Conservation (phyloP, 805 yeast species). For the Lipomyces spencermartinsiae region DNA sequence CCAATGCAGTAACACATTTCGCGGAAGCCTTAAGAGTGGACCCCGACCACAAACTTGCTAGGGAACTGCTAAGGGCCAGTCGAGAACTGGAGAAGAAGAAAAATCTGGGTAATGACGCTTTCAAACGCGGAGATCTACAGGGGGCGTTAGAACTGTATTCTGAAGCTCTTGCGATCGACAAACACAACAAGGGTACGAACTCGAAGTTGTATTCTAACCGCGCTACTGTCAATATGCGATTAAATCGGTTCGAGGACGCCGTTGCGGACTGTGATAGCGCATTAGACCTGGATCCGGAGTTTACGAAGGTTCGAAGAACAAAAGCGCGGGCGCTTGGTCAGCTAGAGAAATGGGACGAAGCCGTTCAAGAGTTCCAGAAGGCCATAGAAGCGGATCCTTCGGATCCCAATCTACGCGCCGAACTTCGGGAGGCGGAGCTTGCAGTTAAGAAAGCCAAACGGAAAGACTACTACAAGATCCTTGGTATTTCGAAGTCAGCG, state of each 20-base stretch:
- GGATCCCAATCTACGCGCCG: slow-evolving; percentile 47
- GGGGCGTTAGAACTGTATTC: slow-evolving; percentile 76
- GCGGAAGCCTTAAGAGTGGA: slow-evolving; percentile 51
- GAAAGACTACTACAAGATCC: slow-evolving; percentile 65
- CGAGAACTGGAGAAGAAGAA: slow-evolving; percentile 47
- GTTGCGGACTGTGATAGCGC: slow-evolving; percentile 76
- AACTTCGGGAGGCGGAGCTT: slow-evolving; percentile 51
- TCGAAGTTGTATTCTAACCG: slow-evolving; percentile 73
- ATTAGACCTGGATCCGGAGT: slow-evolving; percentile 67
- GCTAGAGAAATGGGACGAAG: slow-evolving; percentile 51
- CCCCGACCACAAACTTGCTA: slow-evolving; percentile 50
- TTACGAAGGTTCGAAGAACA: slow-evolving; percentile 63
- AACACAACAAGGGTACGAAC: slow-evolving; percentile 57
- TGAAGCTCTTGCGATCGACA: slow-evolving; percentile 71
- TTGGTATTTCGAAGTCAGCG: slow-evolving; percentile 61
- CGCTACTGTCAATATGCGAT: slow-evolving; percentile 82
- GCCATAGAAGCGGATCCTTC: slow-evolving; percentile 49
- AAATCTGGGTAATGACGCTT: slow-evolving; percentile 69
- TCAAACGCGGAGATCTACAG: slow-evolving; percentile 68
- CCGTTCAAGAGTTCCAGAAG: slow-evolving; percentile 47
- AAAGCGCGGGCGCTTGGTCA: slow-evolving; percentile 50
- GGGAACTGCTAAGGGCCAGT: slow-evolving; percentile 43
- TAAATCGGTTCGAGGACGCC: slow-evolving; percentile 81
- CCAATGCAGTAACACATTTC: slow-evolving; percentile 49
- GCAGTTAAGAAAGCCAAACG: slow-evolving; percentile 50